These are phyloP conservation scores for Geranomyces variabilis DNA, from an alignment of 192 early-diverging fungal genomes.

Conservation along the genomic window DNA sequence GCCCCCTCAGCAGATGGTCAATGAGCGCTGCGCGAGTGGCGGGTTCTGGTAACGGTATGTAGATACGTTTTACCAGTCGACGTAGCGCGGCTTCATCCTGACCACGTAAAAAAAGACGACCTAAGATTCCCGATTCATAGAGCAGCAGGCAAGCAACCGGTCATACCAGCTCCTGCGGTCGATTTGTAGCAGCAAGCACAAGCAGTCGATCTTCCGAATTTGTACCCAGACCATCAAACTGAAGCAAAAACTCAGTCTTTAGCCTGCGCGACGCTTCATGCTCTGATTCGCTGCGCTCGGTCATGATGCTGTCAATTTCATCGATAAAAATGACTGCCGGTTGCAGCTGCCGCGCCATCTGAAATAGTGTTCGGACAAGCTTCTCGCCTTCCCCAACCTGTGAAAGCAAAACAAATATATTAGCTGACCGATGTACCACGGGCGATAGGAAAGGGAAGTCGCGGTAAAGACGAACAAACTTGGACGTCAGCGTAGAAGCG, in stretches of 20 bases:
- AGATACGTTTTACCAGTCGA: slow-evolving; percentile 57
- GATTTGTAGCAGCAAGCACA: slow-evolving; percentile 60
- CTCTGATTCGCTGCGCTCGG: slow-evolving; percentile 52
- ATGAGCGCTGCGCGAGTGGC: slow-evolving; percentile 48
- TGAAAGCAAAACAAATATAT: too few relatives aligned
- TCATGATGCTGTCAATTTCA: slow-evolving; percentile 61
- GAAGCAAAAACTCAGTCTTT: slow-evolving; percentile 62
- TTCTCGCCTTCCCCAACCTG: slow-evolving; percentile 64
- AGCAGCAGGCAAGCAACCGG: neutral
- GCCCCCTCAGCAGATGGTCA: slow-evolving; percentile 40
- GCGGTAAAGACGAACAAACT: slow-evolving; percentile 48
- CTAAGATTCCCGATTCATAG: neutral
- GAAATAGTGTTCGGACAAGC: slow-evolving; percentile 56
- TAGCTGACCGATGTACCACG: neutral
- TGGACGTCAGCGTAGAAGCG: slow-evolving; percentile 58
- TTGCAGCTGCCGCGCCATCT: slow-evolving; percentile 54
- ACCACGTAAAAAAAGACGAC: neutral
- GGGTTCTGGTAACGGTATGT: slow-evolving; percentile 60
- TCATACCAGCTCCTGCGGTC: slow-evolving; percentile 55
- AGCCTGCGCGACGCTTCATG: slow-evolving; percentile 59
- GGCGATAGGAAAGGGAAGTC: neutral
- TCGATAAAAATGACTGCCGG: slow-evolving; percentile 63
- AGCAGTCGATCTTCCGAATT: slow-evolving; percentile 45
- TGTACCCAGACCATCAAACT: slow-evolving; percentile 58
- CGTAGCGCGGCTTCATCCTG: slow-evolving; percentile 60